Evolutionary conservation across 768 basidiomycete species (phyloP).

Genomic region (Fomitopsis pulvina): DNA sequence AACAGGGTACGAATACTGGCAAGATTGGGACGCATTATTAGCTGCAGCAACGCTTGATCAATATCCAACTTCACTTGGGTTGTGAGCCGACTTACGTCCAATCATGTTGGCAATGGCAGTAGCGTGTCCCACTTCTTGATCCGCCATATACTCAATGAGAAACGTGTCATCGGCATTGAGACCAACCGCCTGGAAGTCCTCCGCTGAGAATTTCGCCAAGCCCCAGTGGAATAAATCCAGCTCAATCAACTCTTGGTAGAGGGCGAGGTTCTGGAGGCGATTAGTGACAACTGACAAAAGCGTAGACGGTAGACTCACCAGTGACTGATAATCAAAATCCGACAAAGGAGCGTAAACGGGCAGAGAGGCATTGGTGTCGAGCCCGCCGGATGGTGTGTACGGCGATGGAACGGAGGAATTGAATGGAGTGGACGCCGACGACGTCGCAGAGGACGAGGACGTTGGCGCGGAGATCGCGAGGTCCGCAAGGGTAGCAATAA

Average conservation of each 20-base stretch:
- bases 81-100: constrained; percentile 24
- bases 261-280: constrained; percentile 36
- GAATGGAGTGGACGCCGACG: not conserved
- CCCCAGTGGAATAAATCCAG: constrained; percentile 54
- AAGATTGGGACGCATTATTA: constrained; percentile 40
- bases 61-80: not conserved
- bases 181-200: constrained; percentile 51
- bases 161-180: constrained; percentile 45
- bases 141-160: constrained; percentile 56
- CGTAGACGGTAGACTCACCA: constrained; percentile 22
- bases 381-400: constrained; percentile 18
- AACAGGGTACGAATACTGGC: constrained; percentile 52
- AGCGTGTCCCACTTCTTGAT: constrained; percentile 61
- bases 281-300: not conserved
- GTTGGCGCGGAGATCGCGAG: not conserved
- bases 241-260: constrained; percentile 64
- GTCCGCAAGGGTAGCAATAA: not conserved
- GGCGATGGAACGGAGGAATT: constrained; percentile 2
- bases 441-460: constrained; percentile 1
- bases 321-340: constrained; percentile 46
- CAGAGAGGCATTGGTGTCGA: constrained; percentile 20
- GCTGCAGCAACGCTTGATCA: constrained; percentile 21
- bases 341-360: constrained; percentile 29
- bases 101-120: constrained; percentile 46
- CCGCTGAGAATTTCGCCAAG: constrained; percentile 42